Base-by-base conservation (phyloP, 345 rosid species). In the Erodium maritimum region DNA sequence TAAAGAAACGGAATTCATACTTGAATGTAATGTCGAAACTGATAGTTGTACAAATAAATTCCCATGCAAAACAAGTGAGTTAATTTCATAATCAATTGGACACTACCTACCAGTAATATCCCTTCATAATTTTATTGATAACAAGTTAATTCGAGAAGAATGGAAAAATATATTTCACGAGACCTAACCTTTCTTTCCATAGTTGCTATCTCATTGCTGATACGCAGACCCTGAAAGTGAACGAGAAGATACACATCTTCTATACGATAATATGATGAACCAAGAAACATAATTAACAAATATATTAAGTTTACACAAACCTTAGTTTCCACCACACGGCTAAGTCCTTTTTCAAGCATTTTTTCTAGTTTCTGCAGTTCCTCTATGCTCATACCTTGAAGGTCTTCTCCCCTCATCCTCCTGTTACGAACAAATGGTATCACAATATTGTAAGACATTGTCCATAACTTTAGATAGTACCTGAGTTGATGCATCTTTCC, bases 351-450 rank as follows among this genome's bases (percentile, higher is more conserved):
- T 54, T 77, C 85, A 17, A 80, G 85, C 66, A 62, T 56, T 48
- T 65, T 77, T 63, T 80, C 85, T 17, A 80, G 71, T 8, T 67
- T 63, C 66, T 64, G 76, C 69, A 80, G 60, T 55, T 80, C 77
- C 21, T 77, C 85, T 6, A 80, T 23, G 60, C 54, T 73, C 70
- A 80, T 23, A 37, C 80, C 82, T 21, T 67, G 71, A 66, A 80
- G 82, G 65, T 75, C 75, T 29, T 80, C 82, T 10, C 85, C 85
- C 63, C 77, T 75, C 79, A 80, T 66, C 65, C 71, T 78, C 68
- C 85, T 80, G 64, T 46, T 25, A 60, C 48, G 17, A 18, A 60
- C 17, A 18, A 23, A 6, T 20, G 5, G 23, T 18, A 12, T 24
- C 24, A 54, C 19, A 54, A 10, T 19, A 25, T 25, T 2, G 33